phyloP scores from a whole-genome alignment of 768 basidiomycete genomes.

The Psilocybe azurescens region DNA sequence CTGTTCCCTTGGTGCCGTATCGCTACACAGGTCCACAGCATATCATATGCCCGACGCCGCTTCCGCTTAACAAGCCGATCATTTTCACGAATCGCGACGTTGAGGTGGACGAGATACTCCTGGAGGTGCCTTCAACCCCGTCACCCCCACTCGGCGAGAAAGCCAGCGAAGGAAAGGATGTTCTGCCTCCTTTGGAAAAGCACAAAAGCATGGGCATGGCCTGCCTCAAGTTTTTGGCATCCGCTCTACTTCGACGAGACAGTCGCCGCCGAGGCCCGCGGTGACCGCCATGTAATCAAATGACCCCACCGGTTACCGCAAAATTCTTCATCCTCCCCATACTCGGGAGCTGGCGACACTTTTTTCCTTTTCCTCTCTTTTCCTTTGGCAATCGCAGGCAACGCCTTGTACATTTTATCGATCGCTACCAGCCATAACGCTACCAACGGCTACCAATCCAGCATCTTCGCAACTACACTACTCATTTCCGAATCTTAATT shows the following conservation, averaged over 20 bases:
- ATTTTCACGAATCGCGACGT: constrained; percentile 8
- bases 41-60: constrained; percentile 15
- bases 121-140: constrained; percentile 1
- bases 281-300: constrained; percentile 23
- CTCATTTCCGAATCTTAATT: too few relatives aligned
- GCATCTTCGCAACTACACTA: too few relatives aligned
- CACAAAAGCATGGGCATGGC: constrained; percentile 46
- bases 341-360: background rate
- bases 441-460: too few relatives aligned
- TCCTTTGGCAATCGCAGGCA: constrained; percentile 12
- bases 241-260: constrained; percentile 35
- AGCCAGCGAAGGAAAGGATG: background rate
- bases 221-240: constrained; percentile 56
- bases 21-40: constrained; percentile 20
- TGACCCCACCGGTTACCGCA: background rate
- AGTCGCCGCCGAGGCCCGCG: constrained; percentile 7
- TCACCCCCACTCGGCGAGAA: background rate
- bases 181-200: constrained; percentile 31
- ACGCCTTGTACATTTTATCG: constrained; percentile 20
- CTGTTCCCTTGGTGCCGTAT: constrained; percentile 11
- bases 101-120: background rate
- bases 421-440: background rate
- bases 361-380: constrained; percentile 4
- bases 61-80: constrained; percentile 7
- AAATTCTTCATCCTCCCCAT: background rate